phyloP scores from a whole-genome alignment of 345 rosid genomes.

The Eucalyptus curtisii region DNA sequence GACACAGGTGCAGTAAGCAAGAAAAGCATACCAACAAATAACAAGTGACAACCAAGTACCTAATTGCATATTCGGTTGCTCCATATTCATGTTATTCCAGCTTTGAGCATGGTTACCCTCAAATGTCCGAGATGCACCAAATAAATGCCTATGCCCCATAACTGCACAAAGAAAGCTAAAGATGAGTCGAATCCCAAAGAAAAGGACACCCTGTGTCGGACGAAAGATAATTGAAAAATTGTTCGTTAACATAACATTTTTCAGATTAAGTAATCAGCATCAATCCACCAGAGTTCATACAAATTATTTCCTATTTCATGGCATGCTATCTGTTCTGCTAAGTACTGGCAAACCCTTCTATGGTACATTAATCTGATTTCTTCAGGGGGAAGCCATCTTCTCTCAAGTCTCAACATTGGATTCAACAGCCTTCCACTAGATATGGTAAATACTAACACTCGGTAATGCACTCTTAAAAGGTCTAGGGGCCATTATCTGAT shows the following conservation, averaged over 20 bases:
- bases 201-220: neutral
- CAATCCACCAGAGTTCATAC: neutral
- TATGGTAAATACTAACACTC: neutral
- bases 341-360: neutral
- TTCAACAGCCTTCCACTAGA: neutral
- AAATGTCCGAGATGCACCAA: constrained; percentile 32
- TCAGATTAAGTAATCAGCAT: neutral
- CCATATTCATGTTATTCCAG: constrained; percentile 55
- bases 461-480: neutral
- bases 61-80: constrained; percentile 33
- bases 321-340: neutral
- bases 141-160: constrained; percentile 70
- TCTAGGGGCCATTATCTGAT: neutral
- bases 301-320: neutral
- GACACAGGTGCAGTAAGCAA: neutral
- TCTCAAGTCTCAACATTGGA: neutral
- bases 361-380: neutral
- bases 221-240: neutral
- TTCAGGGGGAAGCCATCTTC: neutral
- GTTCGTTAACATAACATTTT: neutral
- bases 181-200: neutral
- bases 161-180: neutral
- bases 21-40: neutral
- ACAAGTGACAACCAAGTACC: constrained; percentile 7
- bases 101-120: constrained; percentile 52